Percentiles rank a stretch among this genome's conserved stretches.
Conservation (phyloP, 1,284 basidiomycete species). For the Bjerkandera adusta region DNA sequence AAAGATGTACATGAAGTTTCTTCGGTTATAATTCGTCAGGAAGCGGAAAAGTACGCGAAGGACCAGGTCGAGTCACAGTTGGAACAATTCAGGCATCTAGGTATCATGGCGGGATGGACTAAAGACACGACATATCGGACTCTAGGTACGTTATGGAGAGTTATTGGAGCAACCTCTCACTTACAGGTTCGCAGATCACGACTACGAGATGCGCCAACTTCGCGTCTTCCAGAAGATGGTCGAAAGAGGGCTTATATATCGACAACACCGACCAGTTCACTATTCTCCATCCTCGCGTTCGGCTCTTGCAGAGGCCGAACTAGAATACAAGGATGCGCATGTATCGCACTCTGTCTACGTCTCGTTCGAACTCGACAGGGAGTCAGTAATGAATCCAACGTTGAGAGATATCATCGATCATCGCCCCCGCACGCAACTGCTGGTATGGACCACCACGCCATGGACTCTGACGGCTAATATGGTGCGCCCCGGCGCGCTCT, state of each 20-base stretch:
- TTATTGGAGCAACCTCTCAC: constrained; percentile 4
- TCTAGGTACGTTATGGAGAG: constrained; percentile 52
- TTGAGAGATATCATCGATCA: constrained; percentile 22
- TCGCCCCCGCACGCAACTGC: constrained; percentile 44
- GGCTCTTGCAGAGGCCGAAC: constrained; percentile 93
- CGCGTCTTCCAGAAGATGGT: constrained; percentile 90
- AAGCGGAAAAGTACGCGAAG: constrained; percentile 74
- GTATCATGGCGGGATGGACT: constrained; percentile 93
- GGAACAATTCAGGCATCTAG: constrained; percentile 79
- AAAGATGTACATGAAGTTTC: constrained; percentile 55
- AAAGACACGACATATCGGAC: constrained; percentile 80
- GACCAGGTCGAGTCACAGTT: constrained; percentile 79
- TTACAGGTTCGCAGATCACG: constrained; percentile 56
- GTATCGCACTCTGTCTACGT: constrained; percentile 89
- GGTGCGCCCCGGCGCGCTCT: constrained; percentile 44
- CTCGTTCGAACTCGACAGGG: constrained; percentile 58
- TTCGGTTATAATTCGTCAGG: constrained; percentile 64
- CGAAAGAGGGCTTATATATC: constrained; percentile 80
- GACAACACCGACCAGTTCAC: constrained; percentile 88
- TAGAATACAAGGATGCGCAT: constrained; percentile 90
- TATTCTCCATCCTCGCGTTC: constrained; percentile 96
- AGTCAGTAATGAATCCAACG: constrained; percentile 22
- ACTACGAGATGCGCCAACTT: constrained; percentile 89
- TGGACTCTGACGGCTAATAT: constrained; percentile 98
- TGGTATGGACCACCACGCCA: constrained; percentile 99